phyloP scores from a whole-genome alignment of 2,329 filamentous ascomycete species.

The Paecilomyces dactylethromorphus region DNA sequence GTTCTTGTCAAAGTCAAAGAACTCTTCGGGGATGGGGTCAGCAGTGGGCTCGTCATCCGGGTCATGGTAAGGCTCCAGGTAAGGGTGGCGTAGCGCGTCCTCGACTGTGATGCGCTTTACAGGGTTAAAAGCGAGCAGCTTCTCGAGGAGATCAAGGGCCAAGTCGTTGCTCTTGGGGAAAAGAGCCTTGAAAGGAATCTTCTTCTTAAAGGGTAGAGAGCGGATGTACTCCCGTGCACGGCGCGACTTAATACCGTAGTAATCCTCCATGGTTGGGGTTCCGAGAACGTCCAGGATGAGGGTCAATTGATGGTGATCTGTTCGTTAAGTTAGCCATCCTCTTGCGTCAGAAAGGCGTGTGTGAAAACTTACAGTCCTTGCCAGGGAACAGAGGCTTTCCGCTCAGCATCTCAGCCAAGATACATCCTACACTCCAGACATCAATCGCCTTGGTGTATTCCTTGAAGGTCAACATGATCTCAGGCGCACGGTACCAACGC shows the following conservation, averaged over 20 bases:
- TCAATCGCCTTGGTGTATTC: conserved; percentile 99
- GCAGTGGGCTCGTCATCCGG: conserved; percentile 97
- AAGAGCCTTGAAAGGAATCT: conserved; percentile 93
- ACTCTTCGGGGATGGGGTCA: conserved; percentile 93
- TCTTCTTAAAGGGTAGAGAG: conserved; percentile 98
- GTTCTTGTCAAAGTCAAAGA: conserved; percentile 99
- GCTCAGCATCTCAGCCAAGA: conserved; percentile 96
- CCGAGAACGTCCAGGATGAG: conserved; percentile 95
- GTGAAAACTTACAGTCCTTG: conserved; percentile 75
- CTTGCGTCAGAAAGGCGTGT: not conserved
- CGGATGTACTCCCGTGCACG: conserved; percentile 97
- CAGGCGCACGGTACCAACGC: conserved; percentile 96
- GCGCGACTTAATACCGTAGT: conserved; percentile 98
- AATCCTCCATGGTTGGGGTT: conserved; percentile 98
- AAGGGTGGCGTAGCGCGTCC: conserved; percentile 93
- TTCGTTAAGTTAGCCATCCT: conserved; percentile 8
- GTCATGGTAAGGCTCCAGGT: conserved; percentile 97
- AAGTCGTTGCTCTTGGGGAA: conserved; percentile 99
- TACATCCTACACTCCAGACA: conserved; percentile 98
- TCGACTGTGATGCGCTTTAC: conserved; percentile 98
- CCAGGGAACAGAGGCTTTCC: conserved; percentile 97
- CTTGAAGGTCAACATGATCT: conserved; percentile 99
- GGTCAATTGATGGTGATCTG: conserved; percentile 96
- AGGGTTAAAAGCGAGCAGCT: conserved; percentile 94
- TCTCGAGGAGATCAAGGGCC: conserved; percentile 88